Base-by-base conservation (phyloP, 2,329 filamentous ascomycete genomes). In the Tolypocladium paradoxum region DNA sequence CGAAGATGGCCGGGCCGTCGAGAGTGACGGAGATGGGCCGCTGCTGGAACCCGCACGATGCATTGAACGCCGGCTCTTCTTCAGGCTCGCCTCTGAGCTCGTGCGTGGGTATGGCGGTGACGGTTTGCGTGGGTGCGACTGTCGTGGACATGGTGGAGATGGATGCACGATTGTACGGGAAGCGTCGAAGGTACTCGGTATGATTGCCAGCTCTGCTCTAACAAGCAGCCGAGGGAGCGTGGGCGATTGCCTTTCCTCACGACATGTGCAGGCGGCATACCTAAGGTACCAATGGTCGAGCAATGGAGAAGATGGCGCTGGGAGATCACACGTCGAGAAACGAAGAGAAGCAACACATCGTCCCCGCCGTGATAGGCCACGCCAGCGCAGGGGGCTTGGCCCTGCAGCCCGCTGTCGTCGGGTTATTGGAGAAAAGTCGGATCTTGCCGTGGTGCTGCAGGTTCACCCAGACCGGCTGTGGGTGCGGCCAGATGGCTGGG, bases 1-100 rank as follows among this genome's bases (percentile, higher is more conserved):
- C 62, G 51, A 78, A 71, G 54, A 82, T 73, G 58, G 73, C 68
- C 8, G 70, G 64, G 37, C 75, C 76, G 52, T 79, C 72, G 16
- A 84, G 72, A 0, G 78, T 81, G 51, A 83, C 62, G 40, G 73
- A 75, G 52, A 81, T 69, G 46, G 77, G 71, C 57, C 75, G 71
- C 62, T 81, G 76, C 35, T 72, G 72, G 56, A 77, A 60, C 34
- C 62, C 33, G 37, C 53, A 57, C 6, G 53, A 50, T 12, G 43
- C 9, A 27, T 3, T 6, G 34, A 27, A 38, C 18, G 48, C 8
- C 2, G 16, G 34, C 18, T 4, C 18, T 6, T 43, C 20, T 24
- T 51, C 33, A 22, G 40, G 16, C n/a, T 54, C 50, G 6, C 54
- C 55, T 27, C 56, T 56, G 22, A 58, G 48, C 48, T 60, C 56